Evolutionary conservation across 768 basidiomycete species (phyloP), one percentile per base, ranked within the genome.

Genomic region (Leccinellum rugosiceps): DNA sequence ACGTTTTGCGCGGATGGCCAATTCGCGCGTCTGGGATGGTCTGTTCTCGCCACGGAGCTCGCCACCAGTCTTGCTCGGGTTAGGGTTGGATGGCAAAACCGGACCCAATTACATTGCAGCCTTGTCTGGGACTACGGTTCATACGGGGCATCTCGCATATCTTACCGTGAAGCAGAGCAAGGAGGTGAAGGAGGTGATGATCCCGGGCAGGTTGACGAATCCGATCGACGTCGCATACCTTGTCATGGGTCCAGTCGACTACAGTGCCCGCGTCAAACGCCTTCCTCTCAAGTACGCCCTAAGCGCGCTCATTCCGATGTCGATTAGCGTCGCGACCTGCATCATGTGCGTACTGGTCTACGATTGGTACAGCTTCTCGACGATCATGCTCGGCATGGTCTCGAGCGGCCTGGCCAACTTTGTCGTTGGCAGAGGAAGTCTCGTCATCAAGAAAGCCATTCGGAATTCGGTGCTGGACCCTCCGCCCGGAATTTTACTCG

Each of bases 281-380:
- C 25, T 59, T 11, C 55, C 58, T 28, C 23, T 54, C 10, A 17
- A 25, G 6, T 14, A 57, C 3, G 35, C 59, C 19, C 21, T 63
- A 11, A 31, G 55, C n/a, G 65, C 43, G 25, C 51, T 61, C 28
- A 52, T 72, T n/a, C 68, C 68, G 3, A 72, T 68, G 23, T n/a
- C 10, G 0, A 44, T 65, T 51, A 70, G 70, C 44, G 4, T 65
- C 26, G 56, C 17, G 2, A 41, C 60, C 6, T 68, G 67, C 56
- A 41, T 63, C 52, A 28, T 64, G 32, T 73, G 68, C 25, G 72
- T 47, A 8, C 23, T 70, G 8, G 58, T 55, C 31, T 51, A 49
- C 4, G 74, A 74, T 50, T 73, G 73, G 70, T 72, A 52, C 50
- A 68, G 62, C 47, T 72, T 68, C 45, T 63, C 70, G 17, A 67